Conservation (phyloP, 495 filamentous ascomycete genomes). For the Pseudoneurospora amorphoporcata region DNA sequence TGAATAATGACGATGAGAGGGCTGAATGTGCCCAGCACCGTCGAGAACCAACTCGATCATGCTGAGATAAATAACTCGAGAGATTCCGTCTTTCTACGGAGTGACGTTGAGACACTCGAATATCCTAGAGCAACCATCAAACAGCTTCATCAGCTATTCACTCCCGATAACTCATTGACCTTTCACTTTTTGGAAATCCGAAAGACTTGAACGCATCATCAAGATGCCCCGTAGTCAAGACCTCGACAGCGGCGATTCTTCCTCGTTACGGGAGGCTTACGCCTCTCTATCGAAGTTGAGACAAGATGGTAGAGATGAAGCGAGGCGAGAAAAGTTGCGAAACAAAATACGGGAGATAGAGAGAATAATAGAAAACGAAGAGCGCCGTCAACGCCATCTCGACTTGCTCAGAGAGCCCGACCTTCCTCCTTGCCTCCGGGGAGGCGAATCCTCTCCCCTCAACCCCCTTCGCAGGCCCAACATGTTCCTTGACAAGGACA, state of each 20-base stretch:
- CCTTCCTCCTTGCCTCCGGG: background rate
- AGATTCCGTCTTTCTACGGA: background rate
- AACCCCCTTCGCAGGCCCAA: background rate
- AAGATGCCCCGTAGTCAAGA: background rate
- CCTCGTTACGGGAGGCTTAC: background rate
- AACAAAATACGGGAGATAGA: background rate
- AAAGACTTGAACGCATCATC: background rate
- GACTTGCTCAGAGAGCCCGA: background rate
- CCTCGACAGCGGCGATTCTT: background rate
- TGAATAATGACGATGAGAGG: background rate
- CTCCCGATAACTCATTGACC: background rate
- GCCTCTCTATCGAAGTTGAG: background rate
- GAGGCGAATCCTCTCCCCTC: background rate
- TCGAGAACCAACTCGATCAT: background rate
- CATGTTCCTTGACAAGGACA: background rate
- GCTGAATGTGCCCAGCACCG: background rate
- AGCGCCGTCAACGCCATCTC: background rate
- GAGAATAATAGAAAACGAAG: background rate
- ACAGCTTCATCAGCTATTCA: background rate
- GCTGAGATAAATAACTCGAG: background rate
- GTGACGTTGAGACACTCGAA: background rate
- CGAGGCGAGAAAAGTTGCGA: no score
- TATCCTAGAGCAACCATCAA: background rate
- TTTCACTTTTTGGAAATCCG: background rate
- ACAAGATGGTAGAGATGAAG: background rate